A percentile compares a stretch with the other conserved stretches of the same genome.
phyloP scores from a whole-genome alignment of 2,329 filamentous ascomycete genomes.

The Penicillium occitanis region DNA sequence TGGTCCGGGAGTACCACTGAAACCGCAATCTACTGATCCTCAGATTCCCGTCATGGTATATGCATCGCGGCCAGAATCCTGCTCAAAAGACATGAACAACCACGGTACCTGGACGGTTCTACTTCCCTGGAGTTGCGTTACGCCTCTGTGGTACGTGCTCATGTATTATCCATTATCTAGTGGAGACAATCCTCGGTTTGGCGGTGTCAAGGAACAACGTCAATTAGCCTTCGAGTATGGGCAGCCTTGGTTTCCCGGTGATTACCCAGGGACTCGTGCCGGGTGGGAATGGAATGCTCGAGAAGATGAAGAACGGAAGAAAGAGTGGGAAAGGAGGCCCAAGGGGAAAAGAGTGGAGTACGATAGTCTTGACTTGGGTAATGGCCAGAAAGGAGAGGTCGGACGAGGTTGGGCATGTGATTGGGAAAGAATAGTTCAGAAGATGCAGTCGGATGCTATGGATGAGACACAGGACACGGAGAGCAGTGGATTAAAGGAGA shows the following conservation, averaged over 20 bases:
- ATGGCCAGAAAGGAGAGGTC: conserved; percentile 74
- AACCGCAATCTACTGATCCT: conserved; percentile 62
- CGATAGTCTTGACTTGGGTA: conserved; percentile 70
- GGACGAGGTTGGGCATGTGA: conserved; percentile 81
- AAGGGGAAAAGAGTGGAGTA: conserved; percentile 79
- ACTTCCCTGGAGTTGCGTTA: conserved; percentile 86
- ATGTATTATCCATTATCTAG: conserved; percentile 78
- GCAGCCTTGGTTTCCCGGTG: conserved; percentile 79
- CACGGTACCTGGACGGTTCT: conserved; percentile 79
- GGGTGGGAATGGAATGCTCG: conserved; percentile 75
- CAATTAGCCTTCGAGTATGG: conserved; percentile 81
- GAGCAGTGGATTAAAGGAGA: neutral
- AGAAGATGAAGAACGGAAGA: conserved; percentile 60
- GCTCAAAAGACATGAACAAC: conserved; percentile 46
- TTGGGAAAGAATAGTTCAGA: conserved; percentile 67
- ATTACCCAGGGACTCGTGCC: conserved; percentile 75
- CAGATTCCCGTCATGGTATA: conserved; percentile 74
- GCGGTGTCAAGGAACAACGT: conserved; percentile 73
- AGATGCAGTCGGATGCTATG: conserved; percentile 18
- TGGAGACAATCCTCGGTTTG: conserved; percentile 78
- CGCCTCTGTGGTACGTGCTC: conserved; percentile 79
- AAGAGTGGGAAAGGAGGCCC: conserved; percentile 72
- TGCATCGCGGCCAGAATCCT: conserved; percentile 53
- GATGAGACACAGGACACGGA: conserved; percentile 16
- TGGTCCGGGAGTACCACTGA: conserved; percentile 62